phyloP scores from a whole-genome alignment of 306 rosid species.

The Argentina anserina region DNA sequence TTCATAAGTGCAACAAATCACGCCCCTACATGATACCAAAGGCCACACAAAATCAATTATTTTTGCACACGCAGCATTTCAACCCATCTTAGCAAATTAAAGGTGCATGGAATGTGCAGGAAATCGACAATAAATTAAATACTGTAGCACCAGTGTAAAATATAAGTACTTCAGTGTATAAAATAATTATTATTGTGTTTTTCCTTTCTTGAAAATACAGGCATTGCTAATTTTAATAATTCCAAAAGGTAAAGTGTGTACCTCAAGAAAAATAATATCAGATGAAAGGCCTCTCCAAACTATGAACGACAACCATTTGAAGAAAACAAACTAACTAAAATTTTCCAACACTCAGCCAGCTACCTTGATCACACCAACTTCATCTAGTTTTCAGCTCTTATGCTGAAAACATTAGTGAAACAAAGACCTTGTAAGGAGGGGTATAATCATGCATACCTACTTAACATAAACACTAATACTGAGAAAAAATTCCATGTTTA shows the following conservation, averaged over 20 bases:
- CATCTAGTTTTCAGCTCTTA: slow-evolving; percentile 82
- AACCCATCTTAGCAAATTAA: background rate
- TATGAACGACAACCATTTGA: slow-evolving; percentile 59
- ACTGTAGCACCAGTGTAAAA: background rate
- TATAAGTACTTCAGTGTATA: background rate
- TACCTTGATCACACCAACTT: slow-evolving; percentile 79
- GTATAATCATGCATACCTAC: slow-evolving; percentile 10
- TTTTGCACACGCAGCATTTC: background rate
- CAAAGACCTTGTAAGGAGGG: slow-evolving; percentile 8
- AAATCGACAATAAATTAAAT: background rate
- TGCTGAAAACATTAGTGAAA: slow-evolving; percentile 54
- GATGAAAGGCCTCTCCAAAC: slow-evolving; percentile 53
- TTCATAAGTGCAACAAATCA: background rate
- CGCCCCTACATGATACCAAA: background rate
- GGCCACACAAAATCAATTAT: background rate
- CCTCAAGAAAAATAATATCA: slow-evolving; percentile 67
- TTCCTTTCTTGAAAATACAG: background rate
- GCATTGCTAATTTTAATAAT: background rate
- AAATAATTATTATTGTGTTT: background rate
- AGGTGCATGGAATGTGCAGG: background rate
- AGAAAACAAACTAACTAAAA: slow-evolving; percentile 54
- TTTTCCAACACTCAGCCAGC: slow-evolving; percentile 62
- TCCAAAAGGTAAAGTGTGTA: slow-evolving; percentile 36
- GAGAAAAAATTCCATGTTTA: slow-evolving; percentile 14
- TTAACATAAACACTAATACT: background rate